These are phyloP conservation scores for Meyerozyma elateridarum DNA, from an alignment of 1,139 yeast genomes.

Conservation along the genomic window DNA sequence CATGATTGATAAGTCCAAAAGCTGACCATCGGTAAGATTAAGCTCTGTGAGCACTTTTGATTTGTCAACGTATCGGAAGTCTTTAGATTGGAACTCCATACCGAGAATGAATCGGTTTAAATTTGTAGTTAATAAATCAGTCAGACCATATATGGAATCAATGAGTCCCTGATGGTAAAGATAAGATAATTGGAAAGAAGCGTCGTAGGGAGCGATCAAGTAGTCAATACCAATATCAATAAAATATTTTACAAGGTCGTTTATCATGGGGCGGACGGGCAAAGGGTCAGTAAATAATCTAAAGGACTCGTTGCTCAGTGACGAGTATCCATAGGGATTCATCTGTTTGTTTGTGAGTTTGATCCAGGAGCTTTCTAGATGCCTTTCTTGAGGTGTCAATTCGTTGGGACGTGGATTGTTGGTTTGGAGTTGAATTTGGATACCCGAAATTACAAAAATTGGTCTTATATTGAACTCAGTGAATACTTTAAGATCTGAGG, in stretches of 20 bases:
- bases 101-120: conserved; percentile 71
- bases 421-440: conserved; percentile 33
- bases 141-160: conserved; percentile 81
- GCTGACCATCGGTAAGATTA: conserved; percentile 55
- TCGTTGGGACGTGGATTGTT: conserved; percentile 31
- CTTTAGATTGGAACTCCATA: conserved; percentile 62
- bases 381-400: conserved; percentile 42
- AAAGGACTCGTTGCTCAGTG: conserved; percentile 36
- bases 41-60: conserved; percentile 57
- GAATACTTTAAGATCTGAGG: conserved; percentile 60
- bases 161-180: conserved; percentile 51
- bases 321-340: conserved; percentile 23
- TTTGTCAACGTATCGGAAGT: conserved; percentile 64
- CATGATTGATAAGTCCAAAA: conserved; percentile 69
- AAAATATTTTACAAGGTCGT: conserved; percentile 56
- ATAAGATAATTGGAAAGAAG: conserved; percentile 79
- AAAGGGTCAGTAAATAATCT: conserved; percentile 44
- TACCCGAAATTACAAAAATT: conserved; percentile 68
- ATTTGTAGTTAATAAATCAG: conserved; percentile 63
- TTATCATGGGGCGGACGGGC: conserved; percentile 45
- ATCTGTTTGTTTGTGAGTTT: conserved; percentile 24
- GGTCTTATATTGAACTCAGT: conserved; percentile 65
- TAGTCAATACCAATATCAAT: conserved; percentile 56
- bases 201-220: conserved; percentile 76
- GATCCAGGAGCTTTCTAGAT: conserved; percentile 44